phyloP scores from a whole-genome alignment of 768 basidiomycete species.

The Omphalotus guepiniiformis region DNA sequence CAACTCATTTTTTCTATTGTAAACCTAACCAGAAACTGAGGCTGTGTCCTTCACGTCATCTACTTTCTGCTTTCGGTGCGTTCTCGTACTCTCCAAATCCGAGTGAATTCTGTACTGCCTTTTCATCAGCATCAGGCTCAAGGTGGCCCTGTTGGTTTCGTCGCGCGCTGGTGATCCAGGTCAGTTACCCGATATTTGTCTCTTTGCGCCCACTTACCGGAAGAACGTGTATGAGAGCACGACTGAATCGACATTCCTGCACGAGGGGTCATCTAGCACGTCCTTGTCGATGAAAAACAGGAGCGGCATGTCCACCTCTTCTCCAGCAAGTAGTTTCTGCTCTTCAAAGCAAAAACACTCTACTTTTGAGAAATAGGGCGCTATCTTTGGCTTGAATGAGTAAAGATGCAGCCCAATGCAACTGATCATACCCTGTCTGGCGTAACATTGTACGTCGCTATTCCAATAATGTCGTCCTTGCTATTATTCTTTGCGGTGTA shows the following conservation, averaged over 20 bases:
- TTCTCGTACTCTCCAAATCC: constrained; percentile 69
- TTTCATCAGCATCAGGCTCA: constrained; percentile 85
- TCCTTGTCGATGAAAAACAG: constrained; percentile 99
- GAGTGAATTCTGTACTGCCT: constrained; percentile 72
- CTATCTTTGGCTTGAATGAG: constrained; percentile 81
- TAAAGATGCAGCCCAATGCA: too few species aligned
- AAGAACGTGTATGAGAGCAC: constrained; percentile 98
- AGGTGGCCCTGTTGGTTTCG: constrained; percentile 81
- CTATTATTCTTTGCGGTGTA: constrained; percentile 90
- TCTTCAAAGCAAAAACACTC: constrained; percentile 99
- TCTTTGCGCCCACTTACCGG: constrained; percentile 47
- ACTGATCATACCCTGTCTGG: constrained; percentile 76
- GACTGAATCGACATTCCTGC: constrained; percentile 83
- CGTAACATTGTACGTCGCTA: constrained; percentile 98
- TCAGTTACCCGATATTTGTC: background rate
- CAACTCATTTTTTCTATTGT: background rate
- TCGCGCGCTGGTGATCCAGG: constrained; percentile 58
- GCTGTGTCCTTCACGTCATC: constrained; percentile 9
- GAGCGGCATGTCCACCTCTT: constrained; percentile 97
- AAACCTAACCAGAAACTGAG: background rate
- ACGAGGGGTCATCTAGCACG: constrained; percentile 87
- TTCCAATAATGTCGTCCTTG: constrained; percentile 88
- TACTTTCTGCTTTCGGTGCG: constrained; percentile 34
- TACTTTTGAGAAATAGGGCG: constrained; percentile 98
- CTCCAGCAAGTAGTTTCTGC: constrained; percentile 88